Conservation (phyloP, 306 rosid species). For the Lathyrus oleraceus region DNA sequence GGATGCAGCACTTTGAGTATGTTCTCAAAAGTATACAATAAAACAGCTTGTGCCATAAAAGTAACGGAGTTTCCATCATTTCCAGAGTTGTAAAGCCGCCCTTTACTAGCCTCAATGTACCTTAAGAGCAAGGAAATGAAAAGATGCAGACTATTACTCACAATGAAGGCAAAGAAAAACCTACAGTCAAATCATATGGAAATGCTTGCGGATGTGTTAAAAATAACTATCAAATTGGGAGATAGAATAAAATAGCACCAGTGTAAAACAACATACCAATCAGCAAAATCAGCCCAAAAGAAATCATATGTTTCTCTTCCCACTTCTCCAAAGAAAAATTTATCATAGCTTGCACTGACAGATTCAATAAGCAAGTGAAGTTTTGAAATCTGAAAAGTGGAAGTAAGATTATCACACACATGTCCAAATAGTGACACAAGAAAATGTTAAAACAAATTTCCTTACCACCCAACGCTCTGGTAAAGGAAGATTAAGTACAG, state of each 20-base stretch:
- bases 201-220: background rate
- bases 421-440: conserved; percentile 20
- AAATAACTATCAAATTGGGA: conserved; percentile 6
- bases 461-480: conserved; percentile 98
- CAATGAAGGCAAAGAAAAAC: conserved; percentile 25
- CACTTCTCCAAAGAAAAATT: conserved; percentile 88
- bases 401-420: conserved; percentile 28
- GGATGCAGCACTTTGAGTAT: conserved; percentile 87
- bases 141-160: conserved; percentile 15
- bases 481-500: conserved; percentile 65
- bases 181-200: conserved; percentile 1
- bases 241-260: background rate
- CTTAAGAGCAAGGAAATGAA: conserved; percentile 39
- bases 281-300: conserved; percentile 98
- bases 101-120: conserved; percentile 97
- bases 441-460: conserved; percentile 15
- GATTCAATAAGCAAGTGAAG: conserved; percentile 81
- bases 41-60: conserved; percentile 73
- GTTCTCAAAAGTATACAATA: conserved; percentile 78
- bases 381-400: conserved; percentile 74
- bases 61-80: conserved; percentile 58
- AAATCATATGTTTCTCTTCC: conserved; percentile 89
- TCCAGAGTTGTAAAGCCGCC: conserved; percentile 66
- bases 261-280: conserved; percentile 62
- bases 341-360: conserved; percentile 79